Evolutionary conservation across 2,329 filamentous ascomycete genomes (phyloP).

Genomic region (Epichloe sibirici): DNA sequence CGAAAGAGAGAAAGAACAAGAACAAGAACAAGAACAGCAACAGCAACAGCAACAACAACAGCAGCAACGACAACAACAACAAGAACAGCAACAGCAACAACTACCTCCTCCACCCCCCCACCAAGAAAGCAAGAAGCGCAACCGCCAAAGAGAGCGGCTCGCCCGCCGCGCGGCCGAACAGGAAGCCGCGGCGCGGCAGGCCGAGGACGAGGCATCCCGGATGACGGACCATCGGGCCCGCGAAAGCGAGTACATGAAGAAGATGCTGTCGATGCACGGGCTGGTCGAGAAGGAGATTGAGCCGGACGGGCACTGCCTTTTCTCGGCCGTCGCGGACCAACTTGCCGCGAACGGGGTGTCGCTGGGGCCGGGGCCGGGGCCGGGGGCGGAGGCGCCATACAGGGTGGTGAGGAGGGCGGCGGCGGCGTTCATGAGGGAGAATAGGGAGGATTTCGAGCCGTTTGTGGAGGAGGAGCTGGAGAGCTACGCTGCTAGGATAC

Average conservation of each 20-base stretch:
- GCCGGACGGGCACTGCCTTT: slow-evolving; percentile 91
- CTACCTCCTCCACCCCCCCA: slow-evolving; percentile 1
- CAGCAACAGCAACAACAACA: background rate
- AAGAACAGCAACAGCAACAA: background rate
- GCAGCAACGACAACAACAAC: background rate
- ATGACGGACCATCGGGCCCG: slow-evolving; percentile 61
- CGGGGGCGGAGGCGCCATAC: slow-evolving; percentile 35
- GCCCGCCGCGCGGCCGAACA: slow-evolving; percentile 81
- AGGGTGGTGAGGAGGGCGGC: slow-evolving; percentile 56
- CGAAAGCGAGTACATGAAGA: slow-evolving; percentile 60
- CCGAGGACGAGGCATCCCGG: slow-evolving; percentile 60
- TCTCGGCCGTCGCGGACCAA: slow-evolving; percentile 46
- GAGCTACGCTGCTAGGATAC: slow-evolving; percentile 62
- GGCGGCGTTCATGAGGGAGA: slow-evolving; percentile 61
- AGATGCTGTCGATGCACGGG: slow-evolving; percentile 48
- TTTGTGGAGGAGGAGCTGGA: slow-evolving; percentile 76
- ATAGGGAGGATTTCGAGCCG: slow-evolving; percentile 70
- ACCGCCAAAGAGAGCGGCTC: slow-evolving; percentile 81
- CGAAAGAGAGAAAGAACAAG: too few relatives aligned
- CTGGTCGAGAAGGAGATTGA: slow-evolving; percentile 68
- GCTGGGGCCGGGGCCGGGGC: background rate
- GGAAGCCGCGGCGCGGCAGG: slow-evolving; percentile 53
- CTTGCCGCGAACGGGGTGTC: slow-evolving; percentile 1
- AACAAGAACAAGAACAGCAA: background rate
- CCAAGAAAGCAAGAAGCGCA: slow-evolving; percentile 54